phyloP scores from a whole-genome alignment of 2,329 filamentous ascomycete genomes.

The Aureobasidium melanogenum region DNA sequence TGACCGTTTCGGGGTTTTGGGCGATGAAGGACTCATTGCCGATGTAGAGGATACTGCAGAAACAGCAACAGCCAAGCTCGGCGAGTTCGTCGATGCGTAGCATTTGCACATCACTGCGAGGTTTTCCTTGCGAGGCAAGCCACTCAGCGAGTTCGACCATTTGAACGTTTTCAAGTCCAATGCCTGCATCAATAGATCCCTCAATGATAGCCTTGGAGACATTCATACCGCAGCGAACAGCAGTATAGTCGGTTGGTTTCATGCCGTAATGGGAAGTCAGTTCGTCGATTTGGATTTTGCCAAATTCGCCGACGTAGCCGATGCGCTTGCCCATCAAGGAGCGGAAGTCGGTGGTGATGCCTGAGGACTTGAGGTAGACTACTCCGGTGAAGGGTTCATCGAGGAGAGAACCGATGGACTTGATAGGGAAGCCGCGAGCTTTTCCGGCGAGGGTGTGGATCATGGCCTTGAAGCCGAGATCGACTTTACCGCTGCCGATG shows the following conservation, averaged over 20 bases:
- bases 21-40: constrained; percentile 63
- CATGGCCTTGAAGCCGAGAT: constrained; percentile 77
- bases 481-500: constrained; percentile 65
- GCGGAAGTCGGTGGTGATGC: constrained; percentile 66
- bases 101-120: constrained; percentile 65
- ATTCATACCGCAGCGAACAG: constrained; percentile 73
- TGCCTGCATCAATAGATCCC: constrained; percentile 64
- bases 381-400: constrained; percentile 75
- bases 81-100: constrained; percentile 73
- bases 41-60: constrained; percentile 75
- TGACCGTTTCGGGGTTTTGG: constrained; percentile 57
- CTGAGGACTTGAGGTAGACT: constrained; percentile 64
- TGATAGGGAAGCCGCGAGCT: constrained; percentile 63
- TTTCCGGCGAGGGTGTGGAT: constrained; percentile 74
- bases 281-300: constrained; percentile 77
- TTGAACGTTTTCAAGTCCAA: constrained; percentile 72
- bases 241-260: constrained; percentile 63
- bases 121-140: constrained; percentile 55
- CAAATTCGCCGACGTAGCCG: constrained; percentile 73
- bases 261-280: constrained; percentile 71
- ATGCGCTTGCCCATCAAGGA: constrained; percentile 68
- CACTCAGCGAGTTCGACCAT: constrained; percentile 76
- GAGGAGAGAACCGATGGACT: constrained; percentile 64
- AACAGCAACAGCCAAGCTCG: constrained; percentile 74
- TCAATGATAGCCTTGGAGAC: constrained; percentile 67